Evolutionary conservation across 78 protist species (phyloP).

Genomic region (Dictyostelium capitatum): DNA sequence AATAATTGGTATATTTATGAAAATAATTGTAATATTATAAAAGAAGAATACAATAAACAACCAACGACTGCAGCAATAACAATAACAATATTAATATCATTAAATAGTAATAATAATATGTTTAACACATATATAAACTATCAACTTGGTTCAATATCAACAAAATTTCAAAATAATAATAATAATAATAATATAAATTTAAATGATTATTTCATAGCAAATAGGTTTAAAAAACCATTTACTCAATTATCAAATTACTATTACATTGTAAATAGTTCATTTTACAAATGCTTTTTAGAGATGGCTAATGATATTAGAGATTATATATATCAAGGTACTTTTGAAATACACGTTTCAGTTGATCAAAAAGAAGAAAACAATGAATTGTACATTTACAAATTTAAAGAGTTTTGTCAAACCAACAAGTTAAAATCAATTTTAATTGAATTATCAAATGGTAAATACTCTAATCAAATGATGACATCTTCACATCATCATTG

Average conservation of each 20-base stretch:
- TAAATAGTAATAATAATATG: neutral
- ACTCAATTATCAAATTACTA: neutral
- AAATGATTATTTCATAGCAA: neutral
- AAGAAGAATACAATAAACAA: neutral
- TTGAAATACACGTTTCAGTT: conserved; percentile 58
- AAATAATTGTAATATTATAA: neutral
- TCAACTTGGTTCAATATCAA: neutral
- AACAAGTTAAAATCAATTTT: conserved; percentile 8
- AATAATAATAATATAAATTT: neutral
- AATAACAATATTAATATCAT: neutral
- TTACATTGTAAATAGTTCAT: neutral
- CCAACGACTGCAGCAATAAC: neutral
- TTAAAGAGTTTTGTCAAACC: neutral
- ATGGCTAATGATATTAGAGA: neutral
- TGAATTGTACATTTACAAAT: neutral
- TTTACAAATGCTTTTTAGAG: neutral
- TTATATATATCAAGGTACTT: conserved; percentile 28
- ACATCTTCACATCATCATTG: neutral
- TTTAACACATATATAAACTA: neutral
- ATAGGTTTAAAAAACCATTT: neutral
- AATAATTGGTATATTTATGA: neutral
- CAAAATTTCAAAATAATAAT: neutral
- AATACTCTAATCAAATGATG: neutral
- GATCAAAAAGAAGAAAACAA: neutral
- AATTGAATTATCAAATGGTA: conserved; percentile 2